Evolutionary conservation across 805 yeast species (phyloP).

Genomic region (Diddensiella transvaalensis): DNA sequence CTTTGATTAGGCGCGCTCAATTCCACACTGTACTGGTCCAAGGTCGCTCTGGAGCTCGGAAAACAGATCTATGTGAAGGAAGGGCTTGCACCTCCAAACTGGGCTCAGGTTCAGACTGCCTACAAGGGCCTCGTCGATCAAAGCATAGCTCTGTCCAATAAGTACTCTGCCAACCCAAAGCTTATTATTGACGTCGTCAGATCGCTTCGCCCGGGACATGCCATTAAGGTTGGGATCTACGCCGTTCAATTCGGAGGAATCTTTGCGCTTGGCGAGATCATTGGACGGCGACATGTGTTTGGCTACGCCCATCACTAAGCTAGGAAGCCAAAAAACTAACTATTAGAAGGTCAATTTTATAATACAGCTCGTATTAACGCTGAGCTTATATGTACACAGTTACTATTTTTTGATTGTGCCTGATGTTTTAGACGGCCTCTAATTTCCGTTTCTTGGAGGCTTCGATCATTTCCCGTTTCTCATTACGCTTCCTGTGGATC

Average conservation of each 20-base stretch:
- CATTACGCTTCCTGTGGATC: slow-evolving; percentile 59
- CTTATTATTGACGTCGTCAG: slow-evolving; percentile 43
- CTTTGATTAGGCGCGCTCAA: slow-evolving; percentile 37
- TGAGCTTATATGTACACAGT: no score
- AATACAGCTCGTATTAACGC: no score
- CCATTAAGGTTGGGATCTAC: slow-evolving; percentile 65
- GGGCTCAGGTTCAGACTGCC: slow-evolving; percentile 70
- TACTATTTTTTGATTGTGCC: neutral
- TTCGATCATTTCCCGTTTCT: slow-evolving; percentile 61
- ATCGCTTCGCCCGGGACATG: slow-evolving; percentile 51
- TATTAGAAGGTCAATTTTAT: no score
- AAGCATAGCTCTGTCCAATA: slow-evolving; percentile 31
- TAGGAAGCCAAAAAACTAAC: neutral
- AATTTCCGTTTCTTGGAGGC: slow-evolving; percentile 22
- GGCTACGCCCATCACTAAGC: slow-evolving; percentile 61
- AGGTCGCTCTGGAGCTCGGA: slow-evolving; percentile 59
- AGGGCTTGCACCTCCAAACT: slow-evolving; percentile 87
- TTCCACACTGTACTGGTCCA: slow-evolving; percentile 71
- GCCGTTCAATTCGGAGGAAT: slow-evolving; percentile 84
- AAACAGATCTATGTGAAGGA: slow-evolving; percentile 86
- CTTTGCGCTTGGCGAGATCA: slow-evolving; percentile 90
- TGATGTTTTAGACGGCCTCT: neutral
- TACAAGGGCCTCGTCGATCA: slow-evolving; percentile 54
- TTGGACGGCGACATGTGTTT: slow-evolving; percentile 91
- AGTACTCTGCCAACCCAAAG: slow-evolving; percentile 56